Evolutionary conservation across 2,329 filamentous ascomycete species (phyloP).

Genomic region (Cytospora chrysosperma): DNA sequence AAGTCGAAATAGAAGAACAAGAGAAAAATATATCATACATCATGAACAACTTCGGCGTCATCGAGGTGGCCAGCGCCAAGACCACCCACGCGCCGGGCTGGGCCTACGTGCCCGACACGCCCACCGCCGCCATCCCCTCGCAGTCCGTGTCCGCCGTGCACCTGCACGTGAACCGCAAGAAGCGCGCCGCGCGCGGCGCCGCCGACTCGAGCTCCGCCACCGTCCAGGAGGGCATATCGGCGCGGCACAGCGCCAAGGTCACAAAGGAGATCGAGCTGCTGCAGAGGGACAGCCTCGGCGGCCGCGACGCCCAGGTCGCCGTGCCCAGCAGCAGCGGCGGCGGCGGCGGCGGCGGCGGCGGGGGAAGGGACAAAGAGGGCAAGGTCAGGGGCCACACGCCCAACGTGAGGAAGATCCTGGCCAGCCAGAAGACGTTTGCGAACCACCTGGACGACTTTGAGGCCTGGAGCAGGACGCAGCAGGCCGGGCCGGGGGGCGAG

Average conservation of each 20-base stretch:
- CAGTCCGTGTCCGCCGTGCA: constrained; percentile 32
- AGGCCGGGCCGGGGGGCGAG: constrained; percentile 39
- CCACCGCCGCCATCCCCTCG: constrained; percentile 52
- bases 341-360: no score
- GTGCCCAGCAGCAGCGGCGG: constrained; percentile 56
- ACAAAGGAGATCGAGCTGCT: constrained; percentile 79
- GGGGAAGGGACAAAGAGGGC: constrained; percentile 34
- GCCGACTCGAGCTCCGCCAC: constrained; percentile 48
- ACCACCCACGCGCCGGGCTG: constrained; percentile 77
- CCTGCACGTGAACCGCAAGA: constrained; percentile 58
- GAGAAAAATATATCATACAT: no score
- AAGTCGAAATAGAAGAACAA: constrained; percentile 4
- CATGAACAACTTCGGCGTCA: constrained; percentile 73
- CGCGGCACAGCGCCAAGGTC: constrained; percentile 79
- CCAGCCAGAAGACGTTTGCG: constrained; percentile 78
- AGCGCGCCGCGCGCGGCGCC: constrained; percentile 66
- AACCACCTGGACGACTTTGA: constrained; percentile 81
- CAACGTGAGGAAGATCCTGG: constrained; percentile 73
- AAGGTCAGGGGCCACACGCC: constrained; percentile 56
- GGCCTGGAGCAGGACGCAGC: constrained; percentile 48
- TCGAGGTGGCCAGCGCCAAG: constrained; percentile 73
- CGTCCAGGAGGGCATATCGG: constrained; percentile 65
- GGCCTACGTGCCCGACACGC: constrained; percentile 84
- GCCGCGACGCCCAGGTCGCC: constrained; percentile 66
- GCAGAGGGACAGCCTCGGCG: constrained; percentile 69